These are phyloP conservation scores for Potentilla sterilis DNA, from an alignment of 306 rosid species.

Conservation along the genomic window DNA sequence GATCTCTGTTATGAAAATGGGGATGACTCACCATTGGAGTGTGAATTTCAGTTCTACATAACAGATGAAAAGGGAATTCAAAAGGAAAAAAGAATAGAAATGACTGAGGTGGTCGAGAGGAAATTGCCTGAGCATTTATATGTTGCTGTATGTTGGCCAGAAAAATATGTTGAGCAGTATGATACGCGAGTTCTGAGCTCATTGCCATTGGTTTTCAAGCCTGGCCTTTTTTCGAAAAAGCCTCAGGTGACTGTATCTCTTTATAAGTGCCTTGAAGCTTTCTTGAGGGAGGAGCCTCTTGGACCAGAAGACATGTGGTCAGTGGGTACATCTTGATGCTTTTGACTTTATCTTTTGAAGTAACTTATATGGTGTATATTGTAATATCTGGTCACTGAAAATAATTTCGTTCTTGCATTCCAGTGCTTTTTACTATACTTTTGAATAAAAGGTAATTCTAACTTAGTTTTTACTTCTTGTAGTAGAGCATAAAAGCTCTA, in stretches of 20 bases:
- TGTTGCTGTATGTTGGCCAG: conserved; percentile 86
- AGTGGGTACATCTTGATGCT: conserved; percentile 37
- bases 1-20: conserved; percentile 32
- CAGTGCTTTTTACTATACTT: background rate
- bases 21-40: conserved; percentile 39
- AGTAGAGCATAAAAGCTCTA: too few relatives aligned
- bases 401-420: background rate
- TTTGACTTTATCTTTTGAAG: conserved; percentile 10
- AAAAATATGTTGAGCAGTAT: conserved; percentile 50
- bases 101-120: conserved; percentile 49
- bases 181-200: conserved; percentile 56
- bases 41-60: conserved; percentile 58
- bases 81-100: conserved; percentile 52
- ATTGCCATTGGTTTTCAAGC: conserved; percentile 90
- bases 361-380: background rate
- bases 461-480: background rate
- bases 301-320: conserved; percentile 99
- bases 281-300: conserved; percentile 97
- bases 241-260: conserved; percentile 83
- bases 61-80: conserved; percentile 74
- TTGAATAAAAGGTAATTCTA: background rate
- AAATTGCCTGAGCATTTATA: conserved; percentile 44
- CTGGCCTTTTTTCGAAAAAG: conserved; percentile 58
- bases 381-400: background rate
- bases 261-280: conserved; percentile 94